Base-by-base conservation (phyloP, 2,329 filamentous ascomycete genomes). In the Cytospora schulzeri region DNA sequence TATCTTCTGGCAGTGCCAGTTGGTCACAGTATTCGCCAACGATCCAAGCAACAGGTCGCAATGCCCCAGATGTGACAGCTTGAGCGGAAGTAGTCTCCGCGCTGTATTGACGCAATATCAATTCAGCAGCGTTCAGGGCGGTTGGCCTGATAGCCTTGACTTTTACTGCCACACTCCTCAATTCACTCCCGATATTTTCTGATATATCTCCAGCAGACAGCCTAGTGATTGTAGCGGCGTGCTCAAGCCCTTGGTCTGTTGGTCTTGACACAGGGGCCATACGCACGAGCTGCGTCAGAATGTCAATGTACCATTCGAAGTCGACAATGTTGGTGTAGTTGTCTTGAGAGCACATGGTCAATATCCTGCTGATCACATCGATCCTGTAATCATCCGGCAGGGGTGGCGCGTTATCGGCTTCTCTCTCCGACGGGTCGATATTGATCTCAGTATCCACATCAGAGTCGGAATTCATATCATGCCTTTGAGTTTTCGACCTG, bases 221-320 rank as follows among this genome's bases (percentile, higher is more conserved):
- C 52, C 69, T 76, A 38, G 70, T 70, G 28, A 71, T 70, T 15
- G 71, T 70, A 17, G 72, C 68, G 12, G 73, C 68, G 2, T 72
- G 69, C 12, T 76, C 73, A 9, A 73, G 65, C 50, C 80, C 79
- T 6, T 72, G 73, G 8, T 81, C 79, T 9, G 72, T 70, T 9
- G 73, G 72, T 48, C 79, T 77, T 55, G 83, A 78, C n/a, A 79
- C 70, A 0, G 80, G 90, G 24, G 89, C 81, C 77, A 91, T 83
- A 73, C 89, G 88, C 50, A 97, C 87, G 17, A 99, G 84, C 73
- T 97, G 92, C 6, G 92, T 90, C 33, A 99, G 80, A 31, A 97
- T 87, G 69, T 95, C 91, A 69, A 98, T 90, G 75, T 98, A 98
- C 95, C 95, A 99, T 70, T 97, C 94, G 75, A 99, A 99, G 74